A percentile compares a stretch with the other conserved stretches of the same genome.
Evolutionary conservation across 148 eudicot species (phyloP).

Genomic region (Limonium bicolor): DNA sequence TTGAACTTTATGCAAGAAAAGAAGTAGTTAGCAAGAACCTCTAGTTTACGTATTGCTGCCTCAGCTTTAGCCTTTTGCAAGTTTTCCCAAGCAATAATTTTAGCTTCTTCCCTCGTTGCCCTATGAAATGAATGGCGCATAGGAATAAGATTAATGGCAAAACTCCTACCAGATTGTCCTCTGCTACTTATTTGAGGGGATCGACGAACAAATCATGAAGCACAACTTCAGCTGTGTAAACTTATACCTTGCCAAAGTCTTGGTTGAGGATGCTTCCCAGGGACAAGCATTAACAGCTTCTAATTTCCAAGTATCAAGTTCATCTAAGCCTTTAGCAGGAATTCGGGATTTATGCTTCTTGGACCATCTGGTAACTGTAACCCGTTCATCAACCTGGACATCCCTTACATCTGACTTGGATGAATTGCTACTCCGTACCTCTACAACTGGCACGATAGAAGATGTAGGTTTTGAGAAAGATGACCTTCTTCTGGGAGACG

Average conservation of each 20-base stretch:
- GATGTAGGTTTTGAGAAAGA: conserved; percentile 42
- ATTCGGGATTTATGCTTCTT: conserved; percentile 34
- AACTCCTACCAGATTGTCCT: not conserved
- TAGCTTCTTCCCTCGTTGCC: conserved; percentile 71
- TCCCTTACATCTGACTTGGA: conserved; percentile 61
- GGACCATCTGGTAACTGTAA: conserved; percentile 76
- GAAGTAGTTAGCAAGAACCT: conserved; percentile 36
- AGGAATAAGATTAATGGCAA: not conserved
- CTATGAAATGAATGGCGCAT: conserved; percentile 21
- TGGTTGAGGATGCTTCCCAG: conserved; percentile 67
- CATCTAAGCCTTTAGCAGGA: conserved; percentile 33
- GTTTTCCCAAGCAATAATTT: conserved; percentile 92
- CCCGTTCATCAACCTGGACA: conserved; percentile 76
- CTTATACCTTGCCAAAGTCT: conserved; percentile 24
- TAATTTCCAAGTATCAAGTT: conserved; percentile 49
- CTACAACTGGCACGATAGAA: conserved; percentile 39
- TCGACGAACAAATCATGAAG: not conserved
- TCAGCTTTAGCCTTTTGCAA: conserved; percentile 96
- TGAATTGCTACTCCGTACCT: conserved; percentile 29
- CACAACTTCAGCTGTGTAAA: not conserved
- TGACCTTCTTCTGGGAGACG: conserved; percentile 42
- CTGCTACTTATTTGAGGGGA: not conserved
- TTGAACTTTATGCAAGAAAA: too few species aligned
- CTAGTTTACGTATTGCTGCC: conserved; percentile 80
- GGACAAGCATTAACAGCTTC: conserved; percentile 36